Conservation (phyloP, 306 rosid species). For the Sindora glabra region DNA sequence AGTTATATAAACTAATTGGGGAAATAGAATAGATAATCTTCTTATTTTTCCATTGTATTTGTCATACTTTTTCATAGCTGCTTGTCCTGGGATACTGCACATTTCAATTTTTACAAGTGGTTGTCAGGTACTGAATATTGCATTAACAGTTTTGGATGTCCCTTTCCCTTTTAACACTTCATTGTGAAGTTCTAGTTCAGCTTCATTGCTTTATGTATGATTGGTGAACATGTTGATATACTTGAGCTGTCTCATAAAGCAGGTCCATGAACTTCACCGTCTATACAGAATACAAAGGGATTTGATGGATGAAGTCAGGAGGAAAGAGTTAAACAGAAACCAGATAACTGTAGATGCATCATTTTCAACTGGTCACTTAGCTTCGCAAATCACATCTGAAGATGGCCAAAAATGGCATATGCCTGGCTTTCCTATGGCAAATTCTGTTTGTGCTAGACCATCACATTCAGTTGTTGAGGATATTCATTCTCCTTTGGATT, state of each 20-base stretch:
- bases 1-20: no score
- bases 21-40: no score
- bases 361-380: constrained; percentile 47
- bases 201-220: no score
- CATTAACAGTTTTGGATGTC: no score
- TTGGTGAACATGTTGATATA: constrained; percentile 13
- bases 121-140: no score
- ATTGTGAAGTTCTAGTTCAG: no score
- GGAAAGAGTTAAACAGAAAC: constrained; percentile 50
- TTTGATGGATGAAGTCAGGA: constrained; percentile 70
- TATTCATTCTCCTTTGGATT: constrained; percentile 54
- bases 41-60: no score
- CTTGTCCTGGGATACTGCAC: no score
- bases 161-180: no score
- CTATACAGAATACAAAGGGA: constrained; percentile 79
- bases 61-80: no score
- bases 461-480: constrained; percentile 56
- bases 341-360: constrained; percentile 52
- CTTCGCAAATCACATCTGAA: constrained; percentile 62
- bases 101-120: no score
- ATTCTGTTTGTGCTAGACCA: constrained; percentile 41
- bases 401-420: constrained; percentile 53
- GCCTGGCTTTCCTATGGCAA: constrained; percentile 41
- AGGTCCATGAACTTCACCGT: constrained; percentile 89
- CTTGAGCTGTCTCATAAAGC: constrained; percentile 23